These are phyloP conservation scores for Chamaecrista fasciculata DNA, from an alignment of 306 rosid species.

Conservation along the genomic window DNA sequence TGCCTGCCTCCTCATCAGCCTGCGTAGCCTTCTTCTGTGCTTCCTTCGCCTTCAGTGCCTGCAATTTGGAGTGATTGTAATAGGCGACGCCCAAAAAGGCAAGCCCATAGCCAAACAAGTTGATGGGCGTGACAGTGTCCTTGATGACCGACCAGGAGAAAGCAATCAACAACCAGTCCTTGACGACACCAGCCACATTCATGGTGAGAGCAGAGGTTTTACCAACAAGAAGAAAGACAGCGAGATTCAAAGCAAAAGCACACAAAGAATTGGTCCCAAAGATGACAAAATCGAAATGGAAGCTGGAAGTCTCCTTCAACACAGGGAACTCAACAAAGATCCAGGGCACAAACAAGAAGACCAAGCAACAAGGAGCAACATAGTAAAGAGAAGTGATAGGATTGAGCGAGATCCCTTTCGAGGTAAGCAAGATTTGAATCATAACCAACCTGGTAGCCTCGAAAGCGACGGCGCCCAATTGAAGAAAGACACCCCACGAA, in stretches of 20 bases:
- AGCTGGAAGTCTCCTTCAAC: slow-evolving; percentile 54
- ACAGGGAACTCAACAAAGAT: slow-evolving; percentile 69
- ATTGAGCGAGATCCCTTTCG: slow-evolving; percentile 81
- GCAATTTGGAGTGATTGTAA: slow-evolving; percentile 79
- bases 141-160: slow-evolving; percentile 88
- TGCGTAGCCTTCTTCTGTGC: slow-evolving; percentile 64
- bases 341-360: slow-evolving; percentile 69
- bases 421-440: slow-evolving; percentile 82
- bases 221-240: slow-evolving; percentile 80
- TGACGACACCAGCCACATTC: slow-evolving; percentile 93
- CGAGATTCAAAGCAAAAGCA: slow-evolving; percentile 79
- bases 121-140: slow-evolving; percentile 80
- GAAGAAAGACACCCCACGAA: slow-evolving; percentile 71
- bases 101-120: slow-evolving; percentile 75
- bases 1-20: slow-evolving; percentile 68
- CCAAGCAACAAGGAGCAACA: slow-evolving; percentile 78
- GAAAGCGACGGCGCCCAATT: slow-evolving; percentile 80
- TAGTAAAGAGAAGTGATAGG: slow-evolving; percentile 79
- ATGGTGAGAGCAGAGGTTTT: slow-evolving; percentile 87
- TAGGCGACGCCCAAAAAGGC: slow-evolving; percentile 83
- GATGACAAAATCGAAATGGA: slow-evolving; percentile 54
- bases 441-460: slow-evolving; percentile 81
- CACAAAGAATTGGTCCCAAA: slow-evolving; percentile 80
- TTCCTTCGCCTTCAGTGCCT: slow-evolving; percentile 79
- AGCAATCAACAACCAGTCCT: slow-evolving; percentile 83